These are phyloP conservation scores for Pleoardoris graminearum DNA, from an alignment of 2,329 filamentous ascomycete species.

Conservation along the genomic window DNA sequence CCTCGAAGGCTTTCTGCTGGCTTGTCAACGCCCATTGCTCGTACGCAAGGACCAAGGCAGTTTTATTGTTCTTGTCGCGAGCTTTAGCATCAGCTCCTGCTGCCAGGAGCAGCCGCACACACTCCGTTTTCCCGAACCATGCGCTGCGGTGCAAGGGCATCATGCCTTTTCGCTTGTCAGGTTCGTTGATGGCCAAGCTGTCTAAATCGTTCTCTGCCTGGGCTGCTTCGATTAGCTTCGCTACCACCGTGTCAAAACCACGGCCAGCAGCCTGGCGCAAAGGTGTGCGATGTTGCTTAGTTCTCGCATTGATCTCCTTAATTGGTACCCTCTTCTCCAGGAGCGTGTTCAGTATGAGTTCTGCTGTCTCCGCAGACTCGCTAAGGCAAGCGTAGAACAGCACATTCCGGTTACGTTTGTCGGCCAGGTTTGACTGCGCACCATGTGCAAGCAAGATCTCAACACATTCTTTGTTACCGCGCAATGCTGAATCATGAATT, in stretches of 20 bases:
- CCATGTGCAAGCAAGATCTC: conserved; percentile 15
- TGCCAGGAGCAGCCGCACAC: conserved; percentile 14
- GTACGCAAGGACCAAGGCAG: conserved; percentile 11
- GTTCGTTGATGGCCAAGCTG: conserved; percentile 12
- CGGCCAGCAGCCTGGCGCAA: conserved; percentile 18
- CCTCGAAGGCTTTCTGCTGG: conserved; percentile 9
- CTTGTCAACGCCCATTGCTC: conserved; percentile 13
- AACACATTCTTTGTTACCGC: conserved; percentile 14
- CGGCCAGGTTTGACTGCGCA: conserved; percentile 9
- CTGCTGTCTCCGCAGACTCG: conserved; percentile 3
- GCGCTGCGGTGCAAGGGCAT: conserved; percentile 21
- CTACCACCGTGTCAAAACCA: conserved; percentile 11
- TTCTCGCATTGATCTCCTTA: conserved; percentile 14
- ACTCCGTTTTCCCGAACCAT: conserved; percentile 12
- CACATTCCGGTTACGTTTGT: conserved; percentile 13
- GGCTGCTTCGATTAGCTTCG: conserved; percentile 15
- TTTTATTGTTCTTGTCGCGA: conserved; percentile 13
- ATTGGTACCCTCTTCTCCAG: conserved; percentile 1
- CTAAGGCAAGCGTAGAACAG: conserved; percentile 17
- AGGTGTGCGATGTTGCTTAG: conserved; percentile 10
- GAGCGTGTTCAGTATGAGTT: background rate
- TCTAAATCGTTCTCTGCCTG: conserved; percentile 6
- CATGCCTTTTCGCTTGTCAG: conserved; percentile 15
- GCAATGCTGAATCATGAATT: conserved; percentile 12
- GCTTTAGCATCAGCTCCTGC: conserved; percentile 10